Evolutionary conservation across 1,284 basidiomycete genomes (phyloP), one percentile per base, ranked within the genome.

Genomic region (Ustilago loliicola): DNA sequence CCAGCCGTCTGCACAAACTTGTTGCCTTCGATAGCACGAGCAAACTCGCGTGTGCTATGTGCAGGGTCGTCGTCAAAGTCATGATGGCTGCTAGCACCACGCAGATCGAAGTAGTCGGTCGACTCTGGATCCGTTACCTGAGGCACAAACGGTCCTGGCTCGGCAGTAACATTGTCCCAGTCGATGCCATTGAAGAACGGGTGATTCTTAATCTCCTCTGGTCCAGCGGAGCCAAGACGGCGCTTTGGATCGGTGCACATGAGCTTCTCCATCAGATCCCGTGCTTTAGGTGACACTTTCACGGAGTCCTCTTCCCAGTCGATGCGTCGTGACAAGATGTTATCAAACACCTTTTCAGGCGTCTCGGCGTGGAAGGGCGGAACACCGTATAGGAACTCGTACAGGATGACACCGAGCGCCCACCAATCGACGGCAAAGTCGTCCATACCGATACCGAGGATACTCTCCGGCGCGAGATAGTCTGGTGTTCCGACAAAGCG

Each of bases 351-450:
- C 88, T 94, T 94, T 86, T 98, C 95, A 0, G 96, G 96, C 10
- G 93, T 93, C 71, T 97, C 94, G 54, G 94, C 96, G 83, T 99
- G 95, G 90, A 99, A 99, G 0, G 97, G 97, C 34, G 97, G 97
- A 45, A 95, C 91, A 3, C 97, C 96, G 81, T 96, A 99, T 38
- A 99, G 88, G 87, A 99, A 99, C 88, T 99, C 96, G 88, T 99
- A 99, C 30, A 95, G 93, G 83, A 99, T 97, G 52, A 98, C 95
- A 72, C 97, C 97, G 38, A 99, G 90, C 17, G 97, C 97, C 97
- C 97, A 99, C 95, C 97, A 99, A 88, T 99, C 97, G 72, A 98
- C 97, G 17, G 93, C 92, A 48, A 92, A 93, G 87, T 99, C 96
- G 85, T 99, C 96, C 61, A 94, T 94, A 57, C 95, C 93, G 76